Conservation (phyloP, 768 basidiomycete genomes). For the Suillus paluster region DNA sequence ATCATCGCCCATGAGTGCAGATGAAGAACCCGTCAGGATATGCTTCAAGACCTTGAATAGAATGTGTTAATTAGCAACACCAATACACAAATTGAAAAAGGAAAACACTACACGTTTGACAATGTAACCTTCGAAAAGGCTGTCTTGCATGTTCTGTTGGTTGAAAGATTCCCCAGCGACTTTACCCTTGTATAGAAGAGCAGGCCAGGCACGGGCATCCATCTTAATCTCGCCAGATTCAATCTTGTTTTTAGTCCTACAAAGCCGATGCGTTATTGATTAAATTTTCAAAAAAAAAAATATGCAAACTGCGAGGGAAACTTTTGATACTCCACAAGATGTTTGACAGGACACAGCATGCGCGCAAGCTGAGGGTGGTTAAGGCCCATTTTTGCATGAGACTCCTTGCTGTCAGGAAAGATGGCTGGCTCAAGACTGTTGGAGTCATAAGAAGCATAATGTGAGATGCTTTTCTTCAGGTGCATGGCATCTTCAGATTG, state of each 20-base stretch:
- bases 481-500: not conserved
- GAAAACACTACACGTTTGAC: no score
- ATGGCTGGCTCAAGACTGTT: not conserved
- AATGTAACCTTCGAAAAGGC: no score
- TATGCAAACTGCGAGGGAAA: not conserved
- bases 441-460: not conserved
- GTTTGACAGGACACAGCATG: constrained; percentile 2
- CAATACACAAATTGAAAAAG: no score
- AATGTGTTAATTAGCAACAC: not conserved
- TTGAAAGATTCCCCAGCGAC: no score
- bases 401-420: not conserved
- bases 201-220: no score
- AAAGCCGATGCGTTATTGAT: not conserved
- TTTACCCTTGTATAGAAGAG: no score
- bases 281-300: not conserved
- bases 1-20: no score
- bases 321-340: not conserved
- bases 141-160: no score
- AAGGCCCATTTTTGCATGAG: not conserved
- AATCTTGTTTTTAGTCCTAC: no score
- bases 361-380: constrained; percentile 4
- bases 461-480: not conserved
- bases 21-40: no score
- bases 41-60: no score
- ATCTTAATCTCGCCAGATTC: no score